Evolutionary conservation across 495 filamentous ascomycete genomes (phyloP), one percentile per base, ranked within the genome.

Genomic region (Neurospora tetraspora): DNA sequence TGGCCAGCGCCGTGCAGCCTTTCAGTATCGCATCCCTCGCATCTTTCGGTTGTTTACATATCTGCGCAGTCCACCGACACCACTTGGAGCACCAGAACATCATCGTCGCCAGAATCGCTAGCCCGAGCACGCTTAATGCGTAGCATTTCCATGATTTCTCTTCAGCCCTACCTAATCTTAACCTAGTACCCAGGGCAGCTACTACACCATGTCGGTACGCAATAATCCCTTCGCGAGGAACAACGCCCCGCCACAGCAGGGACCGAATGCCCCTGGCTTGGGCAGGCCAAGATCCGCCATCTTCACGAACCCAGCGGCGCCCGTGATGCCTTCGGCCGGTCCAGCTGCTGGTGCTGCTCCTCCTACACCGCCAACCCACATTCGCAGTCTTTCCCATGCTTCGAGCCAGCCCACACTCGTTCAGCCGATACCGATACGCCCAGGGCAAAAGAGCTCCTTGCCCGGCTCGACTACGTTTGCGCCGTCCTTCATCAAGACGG

Each of bases 401-500:
- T 79, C 82, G 1, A 68, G 77, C 37, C 47, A 75, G 11, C 69
- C 74, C 14, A 39, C 75, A 39, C 71, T 82, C n/a, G 73, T 80
- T 10, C 76, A 77, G n/a, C 78, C 81, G 3, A 74, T 73, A 27
- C 75, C 80, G 27, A 39, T 74, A 10, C 78, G 79, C 71, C 80
- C 34, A 18, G 68, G 80, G 18, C 85, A 87, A 43, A 79, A 82
- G 69, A 87, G 93, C 12, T 89, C 90, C 9, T 85, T 89, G 72
- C 81, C 78, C 69, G 80, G 81, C 61, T 85, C 90, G 0, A 91
- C 88, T 69, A 99, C 96, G 34, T 99, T 99, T 83, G 94, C 96
- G 43, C 96, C 96, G 5, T 91, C 91, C 18, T 98, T 98, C 79
- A 98, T 99, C 81, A 96, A 94, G 77, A 86, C 89, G 2, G 93